Evolutionary conservation across 1,284 basidiomycete species (phyloP).

Genomic region (Ustilago esculenta): DNA sequence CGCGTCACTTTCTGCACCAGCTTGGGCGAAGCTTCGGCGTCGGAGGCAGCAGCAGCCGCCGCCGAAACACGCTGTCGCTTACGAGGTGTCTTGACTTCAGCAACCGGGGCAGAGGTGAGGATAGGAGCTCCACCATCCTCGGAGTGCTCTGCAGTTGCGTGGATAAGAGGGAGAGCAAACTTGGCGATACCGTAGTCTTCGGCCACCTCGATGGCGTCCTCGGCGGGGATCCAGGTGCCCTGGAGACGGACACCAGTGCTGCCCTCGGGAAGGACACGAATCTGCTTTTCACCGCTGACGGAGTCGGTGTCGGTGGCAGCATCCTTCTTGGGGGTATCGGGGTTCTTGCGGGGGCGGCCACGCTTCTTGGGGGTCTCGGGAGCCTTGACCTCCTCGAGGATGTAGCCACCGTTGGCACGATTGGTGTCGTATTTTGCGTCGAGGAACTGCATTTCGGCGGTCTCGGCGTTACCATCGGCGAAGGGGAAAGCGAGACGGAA

Average conservation of each 20-base stretch:
- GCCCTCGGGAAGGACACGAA: slow-evolving; percentile 53
- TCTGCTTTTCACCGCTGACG: slow-evolving; percentile 24
- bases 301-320: slow-evolving; percentile 36
- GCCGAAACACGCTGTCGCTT: slow-evolving; percentile 42
- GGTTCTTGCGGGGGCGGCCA: slow-evolving; percentile 46
- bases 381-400: slow-evolving; percentile 69
- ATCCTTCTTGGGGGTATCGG: slow-evolving; percentile 42
- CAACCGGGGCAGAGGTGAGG: slow-evolving; percentile 40
- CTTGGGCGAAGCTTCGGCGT: slow-evolving; percentile 38
- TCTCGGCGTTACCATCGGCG: slow-evolving; percentile 81
- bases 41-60: slow-evolving; percentile 28
- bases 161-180: slow-evolving; percentile 76
- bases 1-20: slow-evolving; percentile 39
- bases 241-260: slow-evolving; percentile 74
- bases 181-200: slow-evolving; percentile 73
- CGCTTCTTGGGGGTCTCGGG: slow-evolving; percentile 49
- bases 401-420: slow-evolving; percentile 81
- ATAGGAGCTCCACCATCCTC: slow-evolving; percentile 52
- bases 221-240: slow-evolving; percentile 85
- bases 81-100: slow-evolving; percentile 42
- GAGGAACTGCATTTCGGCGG: slow-evolving; percentile 83
- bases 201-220: slow-evolving; percentile 76
- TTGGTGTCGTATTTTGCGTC: slow-evolving; percentile 80
- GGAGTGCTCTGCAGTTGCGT: slow-evolving; percentile 79
- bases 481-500: slow-evolving; percentile 94